A percentile compares a stretch with the other conserved stretches of the same genome.
Evolutionary conservation across 1,284 basidiomycete genomes (phyloP).

Genomic region (Entoloma clypeatum): DNA sequence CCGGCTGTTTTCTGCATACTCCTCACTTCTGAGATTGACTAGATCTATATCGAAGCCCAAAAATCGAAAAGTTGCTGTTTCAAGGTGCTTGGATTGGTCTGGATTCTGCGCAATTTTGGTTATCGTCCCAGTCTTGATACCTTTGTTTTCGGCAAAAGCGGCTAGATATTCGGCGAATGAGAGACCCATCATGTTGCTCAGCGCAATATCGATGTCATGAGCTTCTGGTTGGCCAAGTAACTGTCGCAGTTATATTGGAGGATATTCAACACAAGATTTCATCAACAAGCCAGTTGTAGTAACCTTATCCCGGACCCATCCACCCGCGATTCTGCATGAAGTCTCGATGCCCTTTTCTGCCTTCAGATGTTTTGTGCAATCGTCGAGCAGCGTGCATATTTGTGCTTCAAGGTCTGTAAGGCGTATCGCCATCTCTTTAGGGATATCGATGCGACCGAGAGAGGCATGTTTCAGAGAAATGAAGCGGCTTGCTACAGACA

Average conservation of each 20-base stretch:
- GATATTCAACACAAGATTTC: constrained; percentile 5
- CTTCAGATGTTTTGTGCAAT: constrained; percentile 55
- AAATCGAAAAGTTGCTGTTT: constrained; percentile 89
- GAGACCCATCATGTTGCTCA: constrained; percentile 87
- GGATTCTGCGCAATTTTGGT: constrained; percentile 92
- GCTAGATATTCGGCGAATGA: constrained; percentile 85
- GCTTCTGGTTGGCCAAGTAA: constrained; percentile 79
- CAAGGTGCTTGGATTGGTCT: constrained; percentile 97
- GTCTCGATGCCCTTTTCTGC: constrained; percentile 51
- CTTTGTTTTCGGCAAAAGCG: constrained; percentile 55
- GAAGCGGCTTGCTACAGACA: constrained; percentile 5
- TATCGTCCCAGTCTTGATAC: constrained; percentile 58
- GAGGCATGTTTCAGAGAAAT: constrained; percentile 16
- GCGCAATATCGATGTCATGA: constrained; percentile 93
- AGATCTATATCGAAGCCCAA: constrained; percentile 89
- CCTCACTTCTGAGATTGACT: constrained; percentile 92
- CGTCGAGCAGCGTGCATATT: constrained; percentile 66
- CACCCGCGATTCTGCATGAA: constrained; percentile 86
- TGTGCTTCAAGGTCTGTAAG: constrained; percentile 55
- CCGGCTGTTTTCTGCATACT: constrained; percentile 82
- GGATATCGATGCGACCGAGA: constrained; percentile 20
- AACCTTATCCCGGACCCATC: constrained; percentile 98
- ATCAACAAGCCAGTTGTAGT: constrained; percentile 17
- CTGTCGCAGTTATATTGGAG: constrained; percentile 41
- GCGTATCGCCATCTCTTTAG: constrained; percentile 34